Base-by-base conservation (phyloP, 192 early-diverging fungal species). In the Coemansia sp. region DNA sequence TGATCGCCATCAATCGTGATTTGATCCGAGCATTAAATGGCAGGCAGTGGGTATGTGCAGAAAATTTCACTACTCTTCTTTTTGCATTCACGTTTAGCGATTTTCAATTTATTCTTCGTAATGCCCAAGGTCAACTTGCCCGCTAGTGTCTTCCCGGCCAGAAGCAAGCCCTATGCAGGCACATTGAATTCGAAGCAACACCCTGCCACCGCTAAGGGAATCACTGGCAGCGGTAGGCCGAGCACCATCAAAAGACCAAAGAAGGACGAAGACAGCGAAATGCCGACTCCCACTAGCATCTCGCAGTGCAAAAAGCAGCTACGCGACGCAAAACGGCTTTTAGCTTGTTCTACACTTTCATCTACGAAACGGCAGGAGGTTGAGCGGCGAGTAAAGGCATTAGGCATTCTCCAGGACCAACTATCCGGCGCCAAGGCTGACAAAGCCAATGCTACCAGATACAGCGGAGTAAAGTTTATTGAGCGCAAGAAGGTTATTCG, bases 401-500 rank as follows among this genome's bases (percentile, higher is more conserved):
- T 79, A 33, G 59, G 20, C 0, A 48, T 79, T 5, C 58, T 61
- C 20, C 56, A 67, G 36, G 31, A 8, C 6, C 71, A 79, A 33
- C 23, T 79, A 33, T 62, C 59, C 26, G 64, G 43, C 50, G 36
- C 68, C 7, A 45, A 70, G 14, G 55, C 42, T 2, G 61, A 69
- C 42, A 66, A 68, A 37, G 53, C 70, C 21, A 79, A 79, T 53
- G 77, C 77, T 1, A 58, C 59, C 5, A 33, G 68, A 45, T 79
- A 79, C 51, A 71, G 74, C 37, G 53, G 62, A 26, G 42, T 79
- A 24, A 79, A 79, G 38, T 79, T 79, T 28, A 53, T 79, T 56
- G 77, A 79, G 71, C 67, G 77, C 58, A 79, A 74, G 63, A 79
- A 79, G 57, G 57, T 79, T 8, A 34, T 71, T 11, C 67, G 77